Conservation (phyloP, 129 eudicot species). For the Cynara cardunculus region DNA sequence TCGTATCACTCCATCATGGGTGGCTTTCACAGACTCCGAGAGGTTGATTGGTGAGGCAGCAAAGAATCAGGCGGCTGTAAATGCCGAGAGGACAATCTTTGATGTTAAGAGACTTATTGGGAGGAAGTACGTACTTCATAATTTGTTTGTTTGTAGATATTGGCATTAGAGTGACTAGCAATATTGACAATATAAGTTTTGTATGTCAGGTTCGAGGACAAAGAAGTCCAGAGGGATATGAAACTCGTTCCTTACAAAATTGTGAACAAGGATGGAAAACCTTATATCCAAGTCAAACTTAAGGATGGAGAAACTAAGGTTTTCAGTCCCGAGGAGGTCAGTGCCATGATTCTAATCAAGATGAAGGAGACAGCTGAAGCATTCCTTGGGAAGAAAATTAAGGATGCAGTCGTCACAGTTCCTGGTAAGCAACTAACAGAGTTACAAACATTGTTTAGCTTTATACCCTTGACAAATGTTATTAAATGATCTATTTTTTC, state of each 20-base stretch:
- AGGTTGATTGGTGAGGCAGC: slow-evolving; percentile 85
- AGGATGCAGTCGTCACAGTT: slow-evolving; percentile 67
- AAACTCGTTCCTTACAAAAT: slow-evolving; percentile 54
- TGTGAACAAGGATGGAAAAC: slow-evolving; percentile 61
- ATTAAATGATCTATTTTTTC: not conserved
- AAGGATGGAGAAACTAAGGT: slow-evolving; percentile 62
- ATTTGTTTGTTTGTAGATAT: not conserved
- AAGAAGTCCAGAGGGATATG: slow-evolving; percentile 65
- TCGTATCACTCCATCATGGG: slow-evolving; percentile 80
- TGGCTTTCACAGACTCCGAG: slow-evolving; percentile 67
- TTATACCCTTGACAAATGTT: not conserved
- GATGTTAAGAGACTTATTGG: slow-evolving; percentile 77
- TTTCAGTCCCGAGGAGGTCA: slow-evolving; percentile 65
- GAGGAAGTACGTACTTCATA: slow-evolving; percentile 39
- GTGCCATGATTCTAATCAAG: slow-evolving; percentile 61
- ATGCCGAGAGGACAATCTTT: slow-evolving; percentile 58
- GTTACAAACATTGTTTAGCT: not conserved
- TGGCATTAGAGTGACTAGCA: not conserved
- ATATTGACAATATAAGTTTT: not conserved
- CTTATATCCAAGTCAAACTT: slow-evolving; percentile 55
- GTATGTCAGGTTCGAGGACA: slow-evolving; percentile 53
- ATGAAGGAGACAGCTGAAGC: slow-evolving; percentile 79
- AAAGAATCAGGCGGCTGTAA: slow-evolving; percentile 71
- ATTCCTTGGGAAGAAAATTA: slow-evolving; percentile 61
- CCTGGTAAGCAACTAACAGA: slow-evolving; percentile 37